Evolutionary conservation across 352 stramenopile genomes (phyloP).

Genomic region (Pythium folliculosum): DNA sequence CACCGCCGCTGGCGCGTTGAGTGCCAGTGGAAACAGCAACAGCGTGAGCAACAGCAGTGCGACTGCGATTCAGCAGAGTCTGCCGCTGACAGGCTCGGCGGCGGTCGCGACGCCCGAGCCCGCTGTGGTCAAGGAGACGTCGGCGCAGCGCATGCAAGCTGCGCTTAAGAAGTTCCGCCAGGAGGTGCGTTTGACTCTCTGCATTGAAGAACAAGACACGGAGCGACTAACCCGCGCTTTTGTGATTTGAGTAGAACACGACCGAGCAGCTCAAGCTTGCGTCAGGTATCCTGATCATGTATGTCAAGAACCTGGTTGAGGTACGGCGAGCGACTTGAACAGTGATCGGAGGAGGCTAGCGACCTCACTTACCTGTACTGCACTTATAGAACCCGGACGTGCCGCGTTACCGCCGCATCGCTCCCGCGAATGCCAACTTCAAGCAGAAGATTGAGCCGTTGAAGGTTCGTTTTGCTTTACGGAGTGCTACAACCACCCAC

Average conservation of each 20-base stretch:
- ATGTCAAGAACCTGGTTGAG: slow-evolving; percentile 86
- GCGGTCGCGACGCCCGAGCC: not conserved
- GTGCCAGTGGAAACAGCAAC: not conserved
- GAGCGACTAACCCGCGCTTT: not conserved
- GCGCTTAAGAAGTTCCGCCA: slow-evolving; percentile 30
- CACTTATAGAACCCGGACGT: slow-evolving; percentile 67
- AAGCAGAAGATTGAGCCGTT: slow-evolving; percentile 86
- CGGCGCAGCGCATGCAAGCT: slow-evolving; percentile 23
- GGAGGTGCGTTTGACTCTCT: slow-evolving; percentile 16
- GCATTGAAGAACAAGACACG: not conserved
- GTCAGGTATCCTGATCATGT: slow-evolving; percentile 79
- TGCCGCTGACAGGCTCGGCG: not conserved
- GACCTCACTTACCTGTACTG: too few species aligned
- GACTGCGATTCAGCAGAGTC: not conserved
- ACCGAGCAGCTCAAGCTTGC: slow-evolving; percentile 69
- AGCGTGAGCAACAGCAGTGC: not conserved
- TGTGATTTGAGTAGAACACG: slow-evolving; percentile 47
- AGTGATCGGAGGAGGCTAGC: not conserved
- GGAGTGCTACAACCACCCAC: not conserved
- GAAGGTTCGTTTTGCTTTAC: slow-evolving; percentile 38
- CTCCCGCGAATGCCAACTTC: slow-evolving; percentile 77
- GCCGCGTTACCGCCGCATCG: slow-evolving; percentile 79
- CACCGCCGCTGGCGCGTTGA: not conserved
- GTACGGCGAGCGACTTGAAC: slow-evolving; percentile 30
- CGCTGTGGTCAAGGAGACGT: slow-evolving; percentile 19